These are phyloP conservation scores for Pyricularia sp. DNA, from an alignment of 2,329 filamentous ascomycete species.

Conservation along the genomic window DNA sequence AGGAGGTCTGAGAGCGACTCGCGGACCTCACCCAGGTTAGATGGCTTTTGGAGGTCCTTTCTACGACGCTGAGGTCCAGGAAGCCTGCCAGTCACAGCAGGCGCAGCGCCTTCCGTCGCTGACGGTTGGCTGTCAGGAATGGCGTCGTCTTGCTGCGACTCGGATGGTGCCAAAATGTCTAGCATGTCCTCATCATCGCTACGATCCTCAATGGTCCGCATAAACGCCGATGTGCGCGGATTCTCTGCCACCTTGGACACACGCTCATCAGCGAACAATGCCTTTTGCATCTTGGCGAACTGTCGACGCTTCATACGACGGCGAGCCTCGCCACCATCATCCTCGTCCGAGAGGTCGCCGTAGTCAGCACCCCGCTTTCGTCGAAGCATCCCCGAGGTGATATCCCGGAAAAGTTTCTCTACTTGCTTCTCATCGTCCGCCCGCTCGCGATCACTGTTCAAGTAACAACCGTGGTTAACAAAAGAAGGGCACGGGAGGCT, in stretches of 20 bases:
- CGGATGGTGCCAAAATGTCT: slow-evolving; percentile 46
- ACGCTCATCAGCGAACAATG: slow-evolving; percentile 78
- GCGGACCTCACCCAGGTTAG: slow-evolving; percentile 70
- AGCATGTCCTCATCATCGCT: slow-evolving; percentile 56
- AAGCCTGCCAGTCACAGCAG: slow-evolving; percentile 12
- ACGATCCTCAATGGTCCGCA: slow-evolving; percentile 79
- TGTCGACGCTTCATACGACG: slow-evolving; percentile 77
- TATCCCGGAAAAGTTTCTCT: slow-evolving; percentile 84
- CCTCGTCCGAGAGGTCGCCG: slow-evolving; percentile 73
- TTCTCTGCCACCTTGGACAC: slow-evolving; percentile 86
- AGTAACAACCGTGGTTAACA: background rate
- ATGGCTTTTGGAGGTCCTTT: slow-evolving; percentile 54
- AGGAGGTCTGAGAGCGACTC: slow-evolving; percentile 77
- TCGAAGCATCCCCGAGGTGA: slow-evolving; percentile 80
- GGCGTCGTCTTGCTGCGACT: slow-evolving; percentile 21
- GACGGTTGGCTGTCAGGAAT: slow-evolving; percentile 43
- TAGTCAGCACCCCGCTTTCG: slow-evolving; percentile 76
- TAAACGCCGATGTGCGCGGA: slow-evolving; percentile 81
- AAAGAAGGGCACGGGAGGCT: background rate
- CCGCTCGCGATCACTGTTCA: slow-evolving; percentile 63
- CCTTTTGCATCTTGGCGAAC: slow-evolving; percentile 85
- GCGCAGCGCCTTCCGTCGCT: slow-evolving; percentile 22
- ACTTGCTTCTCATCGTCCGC: slow-evolving; percentile 77
- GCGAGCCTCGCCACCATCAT: slow-evolving; percentile 72
- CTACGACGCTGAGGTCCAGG: slow-evolving; percentile 40